phyloP scores from a whole-genome alignment of 2,329 filamentous ascomycete species.

The Dactylonectria macrodidyma region DNA sequence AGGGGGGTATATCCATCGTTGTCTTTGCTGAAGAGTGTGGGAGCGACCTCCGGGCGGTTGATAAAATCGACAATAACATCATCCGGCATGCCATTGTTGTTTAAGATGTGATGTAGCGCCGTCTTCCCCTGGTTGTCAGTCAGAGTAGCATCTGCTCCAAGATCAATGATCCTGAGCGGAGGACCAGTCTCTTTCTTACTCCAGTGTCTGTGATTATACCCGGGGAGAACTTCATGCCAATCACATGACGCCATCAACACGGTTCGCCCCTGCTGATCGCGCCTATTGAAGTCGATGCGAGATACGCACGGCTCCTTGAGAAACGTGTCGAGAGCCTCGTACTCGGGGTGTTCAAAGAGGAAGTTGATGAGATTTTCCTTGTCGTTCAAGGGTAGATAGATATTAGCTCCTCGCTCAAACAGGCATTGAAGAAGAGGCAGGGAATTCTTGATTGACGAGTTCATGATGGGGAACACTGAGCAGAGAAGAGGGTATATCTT shows the following conservation, averaged over 20 bases:
- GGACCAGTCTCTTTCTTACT: neutral
- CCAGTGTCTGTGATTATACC: neutral
- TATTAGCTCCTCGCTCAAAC: conserved; percentile 28
- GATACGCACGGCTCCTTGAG: conserved; percentile 36
- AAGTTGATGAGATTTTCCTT: conserved; percentile 37
- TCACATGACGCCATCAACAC: conserved; percentile 41
- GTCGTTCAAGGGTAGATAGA: conserved; percentile 39
- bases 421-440: conserved; percentile 25
- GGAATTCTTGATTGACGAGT: neutral
- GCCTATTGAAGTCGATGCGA: conserved; percentile 37
- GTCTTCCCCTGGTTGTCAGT: conserved; percentile 36
- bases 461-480: conserved; percentile 4
- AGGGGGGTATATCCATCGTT: conserved; percentile 28
- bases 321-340: conserved; percentile 6
- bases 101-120: conserved; percentile 40
- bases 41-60: conserved; percentile 27
- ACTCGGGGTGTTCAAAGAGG: conserved; percentile 29
- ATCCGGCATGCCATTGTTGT: conserved; percentile 32
- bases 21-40: conserved; percentile 27
- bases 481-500: conserved; percentile 31
- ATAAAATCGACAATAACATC: conserved; percentile 33
- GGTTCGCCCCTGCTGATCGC: conserved; percentile 35
- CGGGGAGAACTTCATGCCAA: conserved; percentile 3
- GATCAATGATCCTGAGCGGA: conserved; percentile 32
- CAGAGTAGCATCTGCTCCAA: conserved; percentile 33